Evolutionary conservation across 768 basidiomycete genomes (phyloP), one percentile per base, ranked within the genome.

Genomic region (Phanerochaete carnosa): DNA sequence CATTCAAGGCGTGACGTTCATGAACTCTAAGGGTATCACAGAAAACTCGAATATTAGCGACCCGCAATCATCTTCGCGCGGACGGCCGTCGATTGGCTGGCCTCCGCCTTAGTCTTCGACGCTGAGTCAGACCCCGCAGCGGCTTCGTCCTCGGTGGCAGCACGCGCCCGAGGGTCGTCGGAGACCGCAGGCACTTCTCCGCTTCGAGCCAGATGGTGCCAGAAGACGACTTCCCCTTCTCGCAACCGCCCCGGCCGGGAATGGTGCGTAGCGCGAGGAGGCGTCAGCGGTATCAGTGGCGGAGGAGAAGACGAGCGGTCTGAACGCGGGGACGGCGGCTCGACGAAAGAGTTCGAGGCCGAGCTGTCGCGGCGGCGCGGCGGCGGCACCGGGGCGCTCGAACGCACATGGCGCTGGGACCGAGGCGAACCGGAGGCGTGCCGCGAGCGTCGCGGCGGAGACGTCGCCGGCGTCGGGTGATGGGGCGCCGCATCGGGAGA

Each of bases 181-280:
- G 71, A 72, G 11, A 88, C 86, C 28, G 82, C 86, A 43, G 88
- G 84, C 60, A 90, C 88, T 72, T 92, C 90, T 13, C 90, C 90
- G 61, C 79, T 81, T 64, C 83, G 83, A 51, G 79, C 72, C 60
- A 92, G 84, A 65, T 91, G 86, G 69, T 92, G 89, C 90, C 90
- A 92, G 68, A 80, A 89, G 19, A 92, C 74, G 11, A 84, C 68
- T 62, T 90, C 88, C 23, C 89, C 89, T 11, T 78, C 75, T 66
- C 74, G 77, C 39, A 77, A 74, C 7, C 69, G 67, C 57, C 82
- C 80, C 22, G 59, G 6, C 16, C 28, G 47, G 32, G 67, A 45
- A 59, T 62, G 76, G 75, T 59, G 75, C 75, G 59, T 50, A 82
- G 79, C 58, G 72, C 63, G 64, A 73, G 68, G 47, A 70, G 57